phyloP scores from a whole-genome alignment of 768 basidiomycete species.

The Rhizopogon salebrosus region DNA sequence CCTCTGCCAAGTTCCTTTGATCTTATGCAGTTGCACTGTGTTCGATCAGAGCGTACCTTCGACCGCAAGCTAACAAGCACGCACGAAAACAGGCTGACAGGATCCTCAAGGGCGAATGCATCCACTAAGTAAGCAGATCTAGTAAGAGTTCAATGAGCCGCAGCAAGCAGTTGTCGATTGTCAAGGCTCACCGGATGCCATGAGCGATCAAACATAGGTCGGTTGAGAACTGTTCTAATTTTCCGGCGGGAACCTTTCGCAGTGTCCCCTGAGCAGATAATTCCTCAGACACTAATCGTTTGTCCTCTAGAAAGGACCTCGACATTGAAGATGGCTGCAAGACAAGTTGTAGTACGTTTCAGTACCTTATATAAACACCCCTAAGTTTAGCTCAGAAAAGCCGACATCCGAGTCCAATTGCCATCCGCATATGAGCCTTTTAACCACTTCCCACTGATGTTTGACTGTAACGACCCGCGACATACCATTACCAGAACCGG shows the following conservation, averaged over 20 bases:
- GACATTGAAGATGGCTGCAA: neutral
- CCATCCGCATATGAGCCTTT: too few species aligned
- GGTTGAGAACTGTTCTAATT: conserved; percentile 27
- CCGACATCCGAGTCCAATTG: too few species aligned
- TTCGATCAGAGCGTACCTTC: conserved; percentile 26
- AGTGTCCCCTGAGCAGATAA: conserved; percentile 3
- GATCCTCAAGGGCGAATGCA: conserved; percentile 29
- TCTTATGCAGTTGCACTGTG: neutral
- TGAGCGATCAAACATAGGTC: conserved; percentile 40
- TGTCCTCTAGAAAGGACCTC: neutral
- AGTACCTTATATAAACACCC: too few species aligned
- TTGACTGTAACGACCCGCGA: too few species aligned
- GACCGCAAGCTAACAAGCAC: conserved; percentile 36
- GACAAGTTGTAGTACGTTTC: too few species aligned
- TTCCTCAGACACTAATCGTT: conserved; percentile 1
- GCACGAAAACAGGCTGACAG: conserved; percentile 27
- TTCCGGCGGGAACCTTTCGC: conserved; percentile 5
- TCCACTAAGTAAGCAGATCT: conserved; percentile 53
- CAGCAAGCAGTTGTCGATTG: neutral
- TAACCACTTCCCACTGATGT: too few species aligned
- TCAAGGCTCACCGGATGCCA: conserved; percentile 33
- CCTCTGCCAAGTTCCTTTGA: conserved; percentile 4
- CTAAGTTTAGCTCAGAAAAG: too few species aligned
- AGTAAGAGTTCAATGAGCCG: neutral
- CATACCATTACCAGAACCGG: too few species aligned